A percentile compares a stretch with the other conserved stretches of the same genome.
These are phyloP conservation scores for Yarrowia phangngaensis DNA, from an alignment of 805 yeast genomes.

Conservation along the genomic window DNA sequence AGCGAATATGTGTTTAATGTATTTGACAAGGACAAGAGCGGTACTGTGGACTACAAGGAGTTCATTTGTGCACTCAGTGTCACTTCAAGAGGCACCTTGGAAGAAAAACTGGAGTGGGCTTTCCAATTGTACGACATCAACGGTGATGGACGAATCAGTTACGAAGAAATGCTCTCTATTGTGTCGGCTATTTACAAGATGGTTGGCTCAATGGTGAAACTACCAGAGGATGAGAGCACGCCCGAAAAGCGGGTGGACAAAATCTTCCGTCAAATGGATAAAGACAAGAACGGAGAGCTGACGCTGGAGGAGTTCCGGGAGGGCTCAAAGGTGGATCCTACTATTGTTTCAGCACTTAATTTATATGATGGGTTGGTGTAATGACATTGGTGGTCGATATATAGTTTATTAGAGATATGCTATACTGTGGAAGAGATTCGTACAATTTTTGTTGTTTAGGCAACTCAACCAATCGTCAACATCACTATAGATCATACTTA, in stretches of 20 bases:
- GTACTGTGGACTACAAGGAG: conserved; percentile 84
- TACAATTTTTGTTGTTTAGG: too few species aligned
- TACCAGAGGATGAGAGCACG: conserved; percentile 84
- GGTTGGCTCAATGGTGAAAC: conserved; percentile 91
- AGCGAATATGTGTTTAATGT: conserved; percentile 84
- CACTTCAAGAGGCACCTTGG: conserved; percentile 78
- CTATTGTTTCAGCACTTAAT: conserved; percentile 69
- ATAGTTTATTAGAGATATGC: too few species aligned
- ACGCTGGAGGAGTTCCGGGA: conserved; percentile 80
- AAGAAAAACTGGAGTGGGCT: conserved; percentile 86
- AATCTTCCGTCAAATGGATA: conserved; percentile 70
- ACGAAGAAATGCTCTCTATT: conserved; percentile 73
- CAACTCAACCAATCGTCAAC: too few species aligned
- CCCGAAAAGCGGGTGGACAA: conserved; percentile 85
- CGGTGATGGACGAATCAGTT: conserved; percentile 69
- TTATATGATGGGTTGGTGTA: conserved; percentile 76
- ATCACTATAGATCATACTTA: too few species aligned
- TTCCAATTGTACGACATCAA: conserved; percentile 83
- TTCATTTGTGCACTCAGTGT: conserved; percentile 83
- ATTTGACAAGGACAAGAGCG: conserved; percentile 77
- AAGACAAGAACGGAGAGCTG: conserved; percentile 64
- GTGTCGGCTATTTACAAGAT: conserved; percentile 83
- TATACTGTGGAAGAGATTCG: too few species aligned
- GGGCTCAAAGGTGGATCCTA: conserved; percentile 73
- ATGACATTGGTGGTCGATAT: too few species aligned